Evolutionary conservation across 495 filamentous ascomycete species (phyloP), one percentile per base, ranked within the genome.

Genomic region (Penicillium lividum): DNA sequence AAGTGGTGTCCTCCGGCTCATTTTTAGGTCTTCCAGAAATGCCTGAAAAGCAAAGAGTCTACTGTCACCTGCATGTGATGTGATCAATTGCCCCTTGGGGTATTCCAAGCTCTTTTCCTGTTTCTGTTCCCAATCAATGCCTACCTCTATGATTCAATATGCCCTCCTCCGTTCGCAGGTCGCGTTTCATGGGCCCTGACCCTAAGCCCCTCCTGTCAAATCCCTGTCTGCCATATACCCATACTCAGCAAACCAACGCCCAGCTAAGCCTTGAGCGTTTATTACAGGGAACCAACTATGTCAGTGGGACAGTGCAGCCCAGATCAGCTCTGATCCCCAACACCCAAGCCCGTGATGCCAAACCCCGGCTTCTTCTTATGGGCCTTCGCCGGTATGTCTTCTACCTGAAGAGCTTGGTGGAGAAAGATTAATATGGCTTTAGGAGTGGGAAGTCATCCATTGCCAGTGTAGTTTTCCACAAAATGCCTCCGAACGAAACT

Each of bases 381-480:
- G 94, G 94, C 1, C 89, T 97, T 75, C 87, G 91, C 74, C 87
- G 93, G 95, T 96, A 79, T 54, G 40, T 53, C 40, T 58, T 40
- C 11, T 28, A 47, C 30, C 7, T 11, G 30, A 40, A 28, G 13
- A 9, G 15, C 34, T 43, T 16, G 15, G 11, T 10, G 33, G 31
- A n/a, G 13, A 53, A 40, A 42, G 22, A 36, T 22, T 66, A 28
- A 68, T 33, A 29, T 33, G 1, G 22, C 44, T 28, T 42, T 56
- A 98, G 94, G 78, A 96, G 91, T 67, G 94, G 94, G 45, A 98
- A 98, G 70, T 97, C 94, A 9, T 98, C 94, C 6, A 97, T 98
- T 57, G 92, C 91, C 4, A 97, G 90, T 63, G 94, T 98, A 40
- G 95, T 98, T 11, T 98, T 98, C 65, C 91, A 97, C 71, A 98